Conservation (phyloP, 2,329 filamentous ascomycete species). For the Fusarium nematophilum region DNA sequence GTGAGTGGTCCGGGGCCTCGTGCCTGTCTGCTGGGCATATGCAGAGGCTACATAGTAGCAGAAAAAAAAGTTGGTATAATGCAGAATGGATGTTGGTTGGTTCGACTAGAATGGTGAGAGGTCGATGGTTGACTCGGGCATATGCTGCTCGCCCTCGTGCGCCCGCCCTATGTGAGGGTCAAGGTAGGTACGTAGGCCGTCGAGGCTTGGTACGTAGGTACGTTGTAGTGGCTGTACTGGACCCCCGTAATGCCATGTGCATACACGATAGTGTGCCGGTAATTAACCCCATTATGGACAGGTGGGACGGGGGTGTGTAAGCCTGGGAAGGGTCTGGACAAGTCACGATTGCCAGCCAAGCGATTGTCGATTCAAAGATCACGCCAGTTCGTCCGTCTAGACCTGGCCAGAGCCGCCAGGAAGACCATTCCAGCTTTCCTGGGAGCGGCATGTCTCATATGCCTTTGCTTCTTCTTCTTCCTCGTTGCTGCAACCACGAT, state of each 20-base stretch:
- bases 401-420: conserved; percentile 12
- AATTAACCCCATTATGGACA: conserved; percentile 21
- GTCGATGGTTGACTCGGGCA: no score
- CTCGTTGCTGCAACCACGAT: not conserved
- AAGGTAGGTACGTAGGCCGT: no score
- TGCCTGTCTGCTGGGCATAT: conserved; percentile 5
- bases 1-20: conserved; percentile 11
- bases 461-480: not conserved
- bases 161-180: no score
- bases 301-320: conserved; percentile 15
- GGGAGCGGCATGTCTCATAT: conserved; percentile 23
- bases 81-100: no score
- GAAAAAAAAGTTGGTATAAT: no score
- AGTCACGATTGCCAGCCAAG: conserved; percentile 11
- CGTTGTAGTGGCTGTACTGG: not conserved
- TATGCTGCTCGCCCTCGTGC: no score
- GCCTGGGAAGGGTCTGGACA: conserved; percentile 11
- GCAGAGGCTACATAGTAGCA: not conserved
- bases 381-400: conserved; percentile 24
- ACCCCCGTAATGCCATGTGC: conserved; percentile 7
- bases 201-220: no score
- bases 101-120: no score
- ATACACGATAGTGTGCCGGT: conserved; percentile 14
- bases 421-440: conserved; percentile 13
- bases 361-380: conserved; percentile 17